Percentiles rank a stretch among this genome's conserved stretches.
Evolutionary conservation across 2,329 filamentous ascomycete species (phyloP).

Genomic region (Amesomyces nigricolor): DNA sequence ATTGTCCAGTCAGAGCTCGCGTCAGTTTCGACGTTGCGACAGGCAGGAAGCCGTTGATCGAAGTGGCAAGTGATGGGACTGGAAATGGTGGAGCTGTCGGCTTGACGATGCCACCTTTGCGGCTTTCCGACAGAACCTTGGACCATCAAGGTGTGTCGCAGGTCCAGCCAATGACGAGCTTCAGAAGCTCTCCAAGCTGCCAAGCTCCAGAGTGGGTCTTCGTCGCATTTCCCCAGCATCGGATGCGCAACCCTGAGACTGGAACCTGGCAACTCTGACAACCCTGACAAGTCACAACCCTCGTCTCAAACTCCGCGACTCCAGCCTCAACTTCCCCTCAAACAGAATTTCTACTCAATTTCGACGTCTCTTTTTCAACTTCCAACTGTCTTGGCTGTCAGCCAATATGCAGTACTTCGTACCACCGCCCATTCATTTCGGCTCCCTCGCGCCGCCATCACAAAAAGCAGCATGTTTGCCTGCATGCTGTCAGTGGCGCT

Average conservation of each 20-base stretch:
- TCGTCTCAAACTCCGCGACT: not conserved
- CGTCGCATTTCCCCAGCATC: slow-evolving; percentile 3
- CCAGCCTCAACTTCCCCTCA: not conserved
- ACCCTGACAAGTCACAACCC: not conserved
- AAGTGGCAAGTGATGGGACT: slow-evolving; percentile 17
- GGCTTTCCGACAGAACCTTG: slow-evolving; percentile 9
- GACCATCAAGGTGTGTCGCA: slow-evolving; percentile 17
- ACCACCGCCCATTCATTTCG: too few species aligned
- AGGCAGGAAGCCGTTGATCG: not conserved
- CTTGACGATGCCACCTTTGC: slow-evolving; percentile 18
- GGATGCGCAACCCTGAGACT: not conserved
- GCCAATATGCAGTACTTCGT: too few species aligned
- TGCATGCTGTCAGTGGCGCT: slow-evolving; percentile 15
- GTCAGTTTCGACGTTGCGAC: not conserved
- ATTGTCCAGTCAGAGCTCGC: not conserved
- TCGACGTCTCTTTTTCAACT: not conserved
- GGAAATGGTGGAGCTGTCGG: slow-evolving; percentile 10
- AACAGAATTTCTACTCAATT: too few species aligned
- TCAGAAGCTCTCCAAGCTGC: slow-evolving; percentile 9
- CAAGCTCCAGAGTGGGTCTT: slow-evolving; percentile 1
- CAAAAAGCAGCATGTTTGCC: not conserved
- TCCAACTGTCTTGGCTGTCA: not conserved
- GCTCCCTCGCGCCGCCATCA: too few species aligned
- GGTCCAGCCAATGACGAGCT: slow-evolving; percentile 18
- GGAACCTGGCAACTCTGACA: not conserved